Base-by-base conservation (phyloP, 2,329 filamentous ascomycete species). In the Xylariaceae sp. region DNA sequence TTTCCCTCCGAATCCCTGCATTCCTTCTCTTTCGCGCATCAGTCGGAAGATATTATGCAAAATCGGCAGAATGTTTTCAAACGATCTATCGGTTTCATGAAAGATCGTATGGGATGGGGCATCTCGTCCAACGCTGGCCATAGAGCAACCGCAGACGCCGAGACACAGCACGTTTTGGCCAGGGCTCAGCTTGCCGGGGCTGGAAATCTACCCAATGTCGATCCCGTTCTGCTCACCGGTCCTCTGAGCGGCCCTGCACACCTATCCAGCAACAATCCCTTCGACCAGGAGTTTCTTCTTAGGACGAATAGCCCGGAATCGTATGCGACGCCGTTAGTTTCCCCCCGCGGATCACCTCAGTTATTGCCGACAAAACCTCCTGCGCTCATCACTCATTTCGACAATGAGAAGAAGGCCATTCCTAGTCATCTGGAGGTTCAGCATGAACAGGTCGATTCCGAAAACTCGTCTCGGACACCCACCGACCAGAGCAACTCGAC, bases 1-100 rank as follows among this genome's bases (percentile, higher is more conserved):
- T 99, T 99, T 72, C 93, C 94, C 1, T 91, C 90, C 67, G 94
- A 99, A 73, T 99, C 94, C 4, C 79, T 99, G 51, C 94, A 99
- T 75, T 99, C 94, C 1, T 99, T 99, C 77, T 97, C 93, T 10
- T 99, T 99, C 74, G 91, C 94, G 47, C 90, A 96, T 67, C 92
- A 96, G 74, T 93, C 92, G 2, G 92, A 96, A 70, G 93, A 97
- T 63, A 86, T 91, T 63, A 81, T 97, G 58, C 90, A 96, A 72
- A 96, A 85, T 73, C 88, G 94, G 57, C 92, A 97, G 73, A 96
- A 91, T 78, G 88, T 96, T 39, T 74, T 99, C 69, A 96, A 96
- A 76, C 84, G 93, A 60, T 96, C 92, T 7, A 88, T 97, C 71
- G 94, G 97, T 74, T 97, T 97, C 71, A 95, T 99, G 89, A 89